These are phyloP conservation scores for Chaetomiaceae sp. DNA, from an alignment of 2,329 filamentous ascomycete species.

Conservation along the genomic window DNA sequence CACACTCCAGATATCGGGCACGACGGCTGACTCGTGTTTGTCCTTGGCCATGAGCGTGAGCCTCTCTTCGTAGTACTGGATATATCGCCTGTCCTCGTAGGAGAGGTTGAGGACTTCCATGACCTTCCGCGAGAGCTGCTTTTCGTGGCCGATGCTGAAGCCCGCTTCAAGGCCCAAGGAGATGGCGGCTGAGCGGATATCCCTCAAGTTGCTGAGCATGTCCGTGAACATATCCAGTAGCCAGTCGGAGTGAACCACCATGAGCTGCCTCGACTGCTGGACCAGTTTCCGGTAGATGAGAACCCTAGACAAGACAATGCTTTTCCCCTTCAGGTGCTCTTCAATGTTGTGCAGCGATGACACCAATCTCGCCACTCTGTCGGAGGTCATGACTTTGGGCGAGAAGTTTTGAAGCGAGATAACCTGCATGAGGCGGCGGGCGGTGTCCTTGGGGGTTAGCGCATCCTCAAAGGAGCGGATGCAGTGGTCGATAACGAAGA, in stretches of 20 bases:
- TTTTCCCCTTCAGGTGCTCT: slow-evolving; percentile 69
- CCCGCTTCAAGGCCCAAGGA: slow-evolving; percentile 66
- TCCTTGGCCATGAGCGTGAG: slow-evolving; percentile 63
- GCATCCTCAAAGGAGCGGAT: slow-evolving; percentile 66
- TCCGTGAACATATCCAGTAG: slow-evolving; percentile 74
- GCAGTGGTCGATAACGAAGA: slow-evolving; percentile 74
- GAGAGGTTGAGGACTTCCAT: slow-evolving; percentile 55
- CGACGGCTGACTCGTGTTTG: slow-evolving; percentile 55
- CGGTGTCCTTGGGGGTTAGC: slow-evolving; percentile 65
- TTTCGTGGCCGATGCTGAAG: slow-evolving; percentile 62
- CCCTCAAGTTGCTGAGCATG: slow-evolving; percentile 70
- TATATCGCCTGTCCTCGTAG: slow-evolving; percentile 57
- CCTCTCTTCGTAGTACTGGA: slow-evolving; percentile 60
- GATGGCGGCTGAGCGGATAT: slow-evolving; percentile 70
- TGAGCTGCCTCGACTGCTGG: slow-evolving; percentile 61
- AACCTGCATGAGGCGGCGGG: slow-evolving; percentile 73
- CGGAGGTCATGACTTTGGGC: slow-evolving; percentile 63
- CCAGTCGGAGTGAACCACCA: slow-evolving; percentile 72
- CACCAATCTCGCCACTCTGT: slow-evolving; percentile 66
- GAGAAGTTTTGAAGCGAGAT: slow-evolving; percentile 76
- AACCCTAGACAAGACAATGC: slow-evolving; percentile 69
- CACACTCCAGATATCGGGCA: slow-evolving; percentile 86
- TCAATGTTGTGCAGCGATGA: slow-evolving; percentile 66
- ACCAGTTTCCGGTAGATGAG: slow-evolving; percentile 73
- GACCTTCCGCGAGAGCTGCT: slow-evolving; percentile 59